These are phyloP conservation scores for Cladophialophora carrionii DNA, from an alignment of 2,329 filamentous ascomycete species.

Conservation along the genomic window DNA sequence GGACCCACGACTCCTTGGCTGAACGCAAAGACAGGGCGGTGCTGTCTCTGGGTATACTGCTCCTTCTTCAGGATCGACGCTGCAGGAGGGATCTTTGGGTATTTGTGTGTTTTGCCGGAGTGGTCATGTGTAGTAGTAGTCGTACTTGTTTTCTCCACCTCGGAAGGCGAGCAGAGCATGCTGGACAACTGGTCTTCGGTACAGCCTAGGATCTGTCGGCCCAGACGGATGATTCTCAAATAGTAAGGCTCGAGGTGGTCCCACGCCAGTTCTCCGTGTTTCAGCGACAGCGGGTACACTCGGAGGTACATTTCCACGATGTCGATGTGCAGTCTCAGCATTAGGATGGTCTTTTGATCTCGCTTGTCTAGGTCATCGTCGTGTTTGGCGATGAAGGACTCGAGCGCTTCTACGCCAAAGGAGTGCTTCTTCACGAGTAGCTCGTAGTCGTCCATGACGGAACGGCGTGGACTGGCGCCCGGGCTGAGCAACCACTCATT, in stretches of 20 bases:
- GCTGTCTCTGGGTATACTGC: neutral
- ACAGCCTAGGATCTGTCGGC: conserved; percentile 16
- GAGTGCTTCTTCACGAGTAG: conserved; percentile 5
- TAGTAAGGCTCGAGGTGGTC: conserved; percentile 11
- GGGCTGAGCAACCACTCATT: conserved; percentile 8
- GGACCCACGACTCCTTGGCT: conserved; percentile 21
- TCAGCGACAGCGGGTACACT: conserved; percentile 7
- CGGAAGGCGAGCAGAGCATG: neutral
- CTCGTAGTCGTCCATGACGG: conserved; percentile 10
- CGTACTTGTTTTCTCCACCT: neutral
- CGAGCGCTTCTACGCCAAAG: conserved; percentile 7
- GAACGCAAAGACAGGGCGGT: conserved; percentile 19
- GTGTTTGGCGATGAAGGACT: conserved; percentile 1
- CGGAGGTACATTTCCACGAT: conserved; percentile 14
- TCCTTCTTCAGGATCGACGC: conserved; percentile 7
- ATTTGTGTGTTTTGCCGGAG: neutral
- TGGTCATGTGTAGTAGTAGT: neutral
- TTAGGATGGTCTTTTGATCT: conserved; percentile 15
- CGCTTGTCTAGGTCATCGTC: neutral
- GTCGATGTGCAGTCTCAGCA: conserved; percentile 13
- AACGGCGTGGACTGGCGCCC: conserved; percentile 7
- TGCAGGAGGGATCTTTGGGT: neutral
- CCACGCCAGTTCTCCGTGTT: conserved; percentile 17
- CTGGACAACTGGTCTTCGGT: conserved; percentile 1
- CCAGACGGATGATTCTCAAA: conserved; percentile 4